These are phyloP conservation scores for Saccharomyces pastorianus DNA, from an alignment of 1,139 yeast species.

Conservation along the genomic window DNA sequence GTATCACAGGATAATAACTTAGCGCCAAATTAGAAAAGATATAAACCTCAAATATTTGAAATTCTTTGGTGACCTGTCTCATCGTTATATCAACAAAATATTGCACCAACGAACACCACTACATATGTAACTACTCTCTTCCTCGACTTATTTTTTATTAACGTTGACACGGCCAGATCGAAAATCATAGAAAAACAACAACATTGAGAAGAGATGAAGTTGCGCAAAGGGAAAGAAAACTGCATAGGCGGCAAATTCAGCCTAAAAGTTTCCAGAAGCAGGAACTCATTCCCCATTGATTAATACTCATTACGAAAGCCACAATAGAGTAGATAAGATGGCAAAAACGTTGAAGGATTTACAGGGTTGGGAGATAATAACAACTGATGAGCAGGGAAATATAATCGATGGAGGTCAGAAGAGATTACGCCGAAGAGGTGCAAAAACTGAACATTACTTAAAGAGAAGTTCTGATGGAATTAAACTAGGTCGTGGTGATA, in stretches of 20 bases:
- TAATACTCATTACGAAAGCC: background rate
- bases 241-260: background rate
- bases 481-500: conserved; percentile 24
- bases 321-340: conserved; percentile 10
- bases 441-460: conserved; percentile 12
- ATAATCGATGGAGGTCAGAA: conserved; percentile 16
- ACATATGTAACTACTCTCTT: background rate
- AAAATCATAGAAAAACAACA: background rate
- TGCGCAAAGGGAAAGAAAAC: background rate
- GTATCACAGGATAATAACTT: background rate
- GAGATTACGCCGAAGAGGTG: conserved; percentile 18
- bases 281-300: background rate
- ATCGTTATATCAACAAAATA: too few species aligned
- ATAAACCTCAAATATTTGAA: background rate
- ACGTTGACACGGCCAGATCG: background rate
- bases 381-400: conserved; percentile 24
- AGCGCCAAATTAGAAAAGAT: background rate
- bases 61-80: too few species aligned
- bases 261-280: background rate
- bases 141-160: background rate
- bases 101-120: background rate
- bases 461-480: conserved; percentile 15
- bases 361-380: conserved; percentile 27
- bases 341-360: conserved; percentile 21
- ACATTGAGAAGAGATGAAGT: background rate